These are phyloP conservation scores for Triangularia verruculosa DNA, from an alignment of 2,329 filamentous ascomycete genomes.

Conservation along the genomic window DNA sequence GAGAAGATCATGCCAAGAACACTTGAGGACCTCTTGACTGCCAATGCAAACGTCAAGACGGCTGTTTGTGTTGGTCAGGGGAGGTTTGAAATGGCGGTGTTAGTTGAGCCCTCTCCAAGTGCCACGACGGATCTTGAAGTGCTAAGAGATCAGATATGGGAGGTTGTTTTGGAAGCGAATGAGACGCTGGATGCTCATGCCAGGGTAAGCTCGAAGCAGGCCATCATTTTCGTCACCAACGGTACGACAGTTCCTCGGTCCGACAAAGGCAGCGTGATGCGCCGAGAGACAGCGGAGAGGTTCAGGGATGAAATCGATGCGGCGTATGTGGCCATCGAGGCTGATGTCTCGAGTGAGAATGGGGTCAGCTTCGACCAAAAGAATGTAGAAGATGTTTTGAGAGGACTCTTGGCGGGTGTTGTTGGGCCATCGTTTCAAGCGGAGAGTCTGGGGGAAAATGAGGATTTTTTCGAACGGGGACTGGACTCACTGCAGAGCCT, in stretches of 20 bases:
- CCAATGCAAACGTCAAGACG: not conserved
- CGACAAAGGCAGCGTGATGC: not conserved
- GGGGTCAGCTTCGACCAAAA: not conserved
- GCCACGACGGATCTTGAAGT: not conserved
- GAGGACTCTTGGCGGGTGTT: not conserved
- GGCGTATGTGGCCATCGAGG: not conserved
- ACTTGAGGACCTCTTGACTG: not conserved
- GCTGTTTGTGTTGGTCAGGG: not conserved
- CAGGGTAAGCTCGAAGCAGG: not conserved
- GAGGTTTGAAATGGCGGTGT: not conserved
- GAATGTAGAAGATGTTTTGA: not conserved
- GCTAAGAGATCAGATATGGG: not conserved
- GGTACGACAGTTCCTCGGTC: not conserved
- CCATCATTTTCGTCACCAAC: not conserved
- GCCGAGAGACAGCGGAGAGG: not conserved
- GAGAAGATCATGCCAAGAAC: not conserved
- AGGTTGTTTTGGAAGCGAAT: not conserved
- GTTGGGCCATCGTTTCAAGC: not conserved
- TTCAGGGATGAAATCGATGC: not conserved
- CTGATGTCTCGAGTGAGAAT: not conserved
- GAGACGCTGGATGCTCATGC: not conserved
- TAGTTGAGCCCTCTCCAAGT: not conserved
- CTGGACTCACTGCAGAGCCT: not conserved
- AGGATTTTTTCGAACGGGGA: not conserved
- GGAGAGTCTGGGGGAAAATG: not conserved